phyloP scores from a whole-genome alignment of 1,139 yeast genomes.

The Lodderomyces margitis region DNA sequence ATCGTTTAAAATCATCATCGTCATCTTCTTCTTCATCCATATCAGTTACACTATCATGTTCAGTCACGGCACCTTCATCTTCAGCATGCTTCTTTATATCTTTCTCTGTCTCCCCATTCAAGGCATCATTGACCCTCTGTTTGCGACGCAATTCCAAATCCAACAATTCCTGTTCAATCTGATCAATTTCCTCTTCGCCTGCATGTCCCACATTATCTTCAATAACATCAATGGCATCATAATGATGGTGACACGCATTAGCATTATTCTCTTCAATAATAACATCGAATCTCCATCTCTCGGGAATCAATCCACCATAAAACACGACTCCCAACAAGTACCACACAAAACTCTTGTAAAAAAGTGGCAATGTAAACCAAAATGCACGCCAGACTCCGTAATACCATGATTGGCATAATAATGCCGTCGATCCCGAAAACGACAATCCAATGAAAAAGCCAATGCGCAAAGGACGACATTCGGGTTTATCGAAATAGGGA shows the following conservation, averaged over 20 bases:
- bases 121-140: not conserved
- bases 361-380: constrained; percentile 58
- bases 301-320: constrained; percentile 88
- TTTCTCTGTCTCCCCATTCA: not conserved
- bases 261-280: constrained; percentile 38
- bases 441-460: constrained; percentile 83
- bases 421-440: constrained; percentile 67
- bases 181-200: constrained; percentile 47
- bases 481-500: constrained; percentile 84
- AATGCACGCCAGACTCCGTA: constrained; percentile 57
- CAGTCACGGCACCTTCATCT: not conserved
- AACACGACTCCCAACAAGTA: constrained; percentile 81
- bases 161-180: constrained; percentile 35
- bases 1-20: constrained; percentile 28
- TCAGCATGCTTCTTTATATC: not conserved
- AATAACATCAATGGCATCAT: constrained; percentile 35
- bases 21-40: constrained; percentile 12
- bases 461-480: constrained; percentile 75
- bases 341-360: constrained; percentile 64
- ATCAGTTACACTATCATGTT: not conserved
- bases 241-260: constrained; percentile 24
- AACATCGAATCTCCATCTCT: constrained; percentile 74
- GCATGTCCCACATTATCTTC: constrained; percentile 36
- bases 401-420: constrained; percentile 52
- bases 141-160: constrained; percentile 8